phyloP scores from a whole-genome alignment of 345 rosid species.

The Citropsis articulata region DNA sequence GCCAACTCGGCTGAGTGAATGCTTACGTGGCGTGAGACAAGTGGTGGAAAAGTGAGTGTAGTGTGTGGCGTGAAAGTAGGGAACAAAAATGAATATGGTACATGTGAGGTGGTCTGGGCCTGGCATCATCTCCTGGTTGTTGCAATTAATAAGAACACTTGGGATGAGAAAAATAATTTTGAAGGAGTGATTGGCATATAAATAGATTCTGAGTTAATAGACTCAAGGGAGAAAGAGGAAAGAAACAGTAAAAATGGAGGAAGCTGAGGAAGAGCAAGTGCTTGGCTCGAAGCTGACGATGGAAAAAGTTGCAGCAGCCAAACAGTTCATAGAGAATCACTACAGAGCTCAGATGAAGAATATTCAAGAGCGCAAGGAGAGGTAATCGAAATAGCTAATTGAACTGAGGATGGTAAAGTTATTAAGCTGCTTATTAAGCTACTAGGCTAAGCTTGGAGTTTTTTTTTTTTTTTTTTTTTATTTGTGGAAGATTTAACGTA shows the following conservation, averaged over 20 bases:
- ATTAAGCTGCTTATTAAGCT: neutral
- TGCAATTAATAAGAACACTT: constrained; percentile 29
- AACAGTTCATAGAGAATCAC: constrained; percentile 97
- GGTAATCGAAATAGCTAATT: constrained; percentile 35
- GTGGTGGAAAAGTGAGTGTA: neutral
- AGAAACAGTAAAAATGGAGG: constrained; percentile 48
- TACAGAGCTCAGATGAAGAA: constrained; percentile 89
- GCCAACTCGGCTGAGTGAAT: neutral
- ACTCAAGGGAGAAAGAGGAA: constrained; percentile 23
- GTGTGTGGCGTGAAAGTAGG: constrained; percentile 4
- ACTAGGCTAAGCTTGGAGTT: constrained; percentile 4
- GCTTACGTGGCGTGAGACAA: neutral
- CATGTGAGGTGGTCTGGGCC: constrained; percentile 8
- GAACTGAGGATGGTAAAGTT: neutral
- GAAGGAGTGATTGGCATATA: constrained; percentile 20
- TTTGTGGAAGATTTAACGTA: neutral
- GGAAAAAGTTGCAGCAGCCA: constrained; percentile 99
- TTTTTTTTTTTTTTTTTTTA: neutral
- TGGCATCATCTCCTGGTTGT: constrained; percentile 24
- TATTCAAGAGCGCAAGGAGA: constrained; percentile 86
- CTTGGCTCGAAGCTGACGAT: constrained; percentile 88
- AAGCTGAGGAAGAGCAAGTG: constrained; percentile 62
- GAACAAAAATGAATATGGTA: neutral
- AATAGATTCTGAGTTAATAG: constrained; percentile 2
- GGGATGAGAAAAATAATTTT: constrained; percentile 21